phyloP scores from a whole-genome alignment of 2,329 filamentous ascomycete species.

The Parafenestella ontariensis region DNA sequence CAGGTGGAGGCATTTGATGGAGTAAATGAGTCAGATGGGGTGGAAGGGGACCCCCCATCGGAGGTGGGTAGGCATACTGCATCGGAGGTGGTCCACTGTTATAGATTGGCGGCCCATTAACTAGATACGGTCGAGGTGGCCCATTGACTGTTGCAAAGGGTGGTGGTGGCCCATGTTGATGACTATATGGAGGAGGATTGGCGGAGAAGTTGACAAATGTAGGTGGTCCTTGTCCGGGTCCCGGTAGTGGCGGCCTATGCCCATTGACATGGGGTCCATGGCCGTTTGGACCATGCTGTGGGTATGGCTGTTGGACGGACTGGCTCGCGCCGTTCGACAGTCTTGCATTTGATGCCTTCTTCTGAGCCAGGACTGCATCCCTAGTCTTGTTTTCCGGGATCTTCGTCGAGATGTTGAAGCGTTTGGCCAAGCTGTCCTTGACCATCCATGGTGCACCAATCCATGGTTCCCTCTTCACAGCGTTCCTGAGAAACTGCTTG shows the following conservation, averaged over 20 bases:
- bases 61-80: not conserved
- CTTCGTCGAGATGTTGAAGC: conserved; percentile 86
- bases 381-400: conserved; percentile 64
- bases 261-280: conserved; percentile 30
- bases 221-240: conserved; percentile 45
- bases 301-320: conserved; percentile 22
- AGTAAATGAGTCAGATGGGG: conserved; percentile 29
- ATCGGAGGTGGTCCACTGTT: conserved; percentile 8
- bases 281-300: conserved; percentile 26
- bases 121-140: conserved; percentile 10
- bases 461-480: conserved; percentile 90
- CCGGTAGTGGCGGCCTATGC: conserved; percentile 13
- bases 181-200: conserved; percentile 67
- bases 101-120: conserved; percentile 5
- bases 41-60: conserved; percentile 13
- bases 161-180: conserved; percentile 65
- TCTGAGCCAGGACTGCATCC: conserved; percentile 44
- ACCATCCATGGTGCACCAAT: conserved; percentile 97
- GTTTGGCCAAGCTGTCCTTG: conserved; percentile 80
- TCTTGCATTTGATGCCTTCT: conserved; percentile 75
- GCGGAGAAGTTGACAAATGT: conserved; percentile 59
- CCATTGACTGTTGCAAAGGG: conserved; percentile 11
- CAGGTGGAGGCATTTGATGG: conserved; percentile 25
- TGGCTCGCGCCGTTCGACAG: conserved; percentile 45
- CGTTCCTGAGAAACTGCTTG: conserved; percentile 92